Conservation (phyloP, 345 rosid genomes). For the Populus simonii region DNA sequence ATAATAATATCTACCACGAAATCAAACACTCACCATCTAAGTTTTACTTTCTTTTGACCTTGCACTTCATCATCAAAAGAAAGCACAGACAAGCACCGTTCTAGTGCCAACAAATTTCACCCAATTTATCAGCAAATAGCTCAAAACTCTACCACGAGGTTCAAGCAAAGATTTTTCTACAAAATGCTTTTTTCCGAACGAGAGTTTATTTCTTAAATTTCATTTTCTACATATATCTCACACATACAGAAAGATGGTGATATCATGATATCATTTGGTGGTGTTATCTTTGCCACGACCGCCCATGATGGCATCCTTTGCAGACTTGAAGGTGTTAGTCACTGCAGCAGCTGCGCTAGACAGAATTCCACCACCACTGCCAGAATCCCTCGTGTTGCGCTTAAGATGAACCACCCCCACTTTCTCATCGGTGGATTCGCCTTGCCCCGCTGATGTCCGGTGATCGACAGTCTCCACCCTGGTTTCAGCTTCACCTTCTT, state of each 20-base stretch:
- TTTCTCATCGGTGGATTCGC: slow-evolving; percentile 27
- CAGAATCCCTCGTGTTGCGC: slow-evolving; percentile 8
- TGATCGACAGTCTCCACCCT: slow-evolving; percentile 35
- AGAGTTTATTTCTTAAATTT: not conserved
- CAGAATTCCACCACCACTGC: slow-evolving; percentile 10
- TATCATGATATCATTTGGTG: slow-evolving; percentile 1
- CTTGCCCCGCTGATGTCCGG: slow-evolving; percentile 25
- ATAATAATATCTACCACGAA: fast-evolving
- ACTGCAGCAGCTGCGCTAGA: slow-evolving; percentile 27
- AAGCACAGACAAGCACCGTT: too few relatives aligned
- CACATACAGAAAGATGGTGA: not conserved
- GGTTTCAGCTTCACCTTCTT: slow-evolving; percentile 31
- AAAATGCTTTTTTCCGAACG: too few relatives aligned
- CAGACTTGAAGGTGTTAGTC: slow-evolving; percentile 24
- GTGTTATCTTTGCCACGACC: slow-evolving; percentile 12
- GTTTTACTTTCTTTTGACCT: too few relatives aligned
- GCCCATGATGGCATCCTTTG: slow-evolving; percentile 33
- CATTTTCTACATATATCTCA: not conserved
- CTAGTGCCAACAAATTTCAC: too few relatives aligned
- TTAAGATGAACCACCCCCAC: slow-evolving; percentile 39
- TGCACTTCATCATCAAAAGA: not conserved
- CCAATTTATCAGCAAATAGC: too few relatives aligned
- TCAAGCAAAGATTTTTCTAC: too few relatives aligned
- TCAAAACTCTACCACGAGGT: too few relatives aligned
- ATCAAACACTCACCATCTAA: too few relatives aligned